Percentiles rank a stretch among this genome's conserved stretches.
Conservation (phyloP, 2,329 filamentous ascomycete genomes). For the Ophiostoma quercus region DNA sequence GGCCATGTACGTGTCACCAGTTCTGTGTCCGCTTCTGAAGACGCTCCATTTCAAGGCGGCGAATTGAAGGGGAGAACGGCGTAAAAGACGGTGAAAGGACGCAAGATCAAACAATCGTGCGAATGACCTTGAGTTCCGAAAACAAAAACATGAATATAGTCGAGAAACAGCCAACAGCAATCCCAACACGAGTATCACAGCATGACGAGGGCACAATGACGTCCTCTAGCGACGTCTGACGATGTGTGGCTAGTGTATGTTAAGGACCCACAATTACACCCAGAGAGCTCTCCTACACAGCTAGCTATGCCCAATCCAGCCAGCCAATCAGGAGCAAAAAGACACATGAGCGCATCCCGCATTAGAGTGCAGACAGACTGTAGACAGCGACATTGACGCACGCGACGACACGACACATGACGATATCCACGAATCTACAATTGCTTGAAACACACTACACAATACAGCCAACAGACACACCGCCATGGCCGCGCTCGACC, state of each 20-base stretch:
- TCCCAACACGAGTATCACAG: background rate
- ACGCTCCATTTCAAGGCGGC: background rate
- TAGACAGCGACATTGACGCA: background rate
- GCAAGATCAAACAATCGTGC: no score
- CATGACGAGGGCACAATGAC: background rate
- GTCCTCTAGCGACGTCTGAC: background rate
- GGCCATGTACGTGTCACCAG: background rate
- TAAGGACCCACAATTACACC: background rate
- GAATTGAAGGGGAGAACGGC: background rate
- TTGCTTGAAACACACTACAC: no score
- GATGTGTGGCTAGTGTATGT: background rate
- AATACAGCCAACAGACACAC: background rate
- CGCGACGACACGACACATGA: background rate
- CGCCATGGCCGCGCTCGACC: conserved; percentile 43
- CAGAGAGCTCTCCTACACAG: background rate
- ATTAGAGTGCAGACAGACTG: background rate
- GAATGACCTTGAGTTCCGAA: no score
- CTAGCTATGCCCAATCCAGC: background rate
- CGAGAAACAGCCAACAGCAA: background rate
- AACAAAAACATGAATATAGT: no score
- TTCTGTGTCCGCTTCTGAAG: background rate
- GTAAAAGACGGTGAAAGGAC: background rate
- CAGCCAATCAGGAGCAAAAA: background rate
- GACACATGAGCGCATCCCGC: conserved; percentile 3
- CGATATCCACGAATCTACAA: background rate